Evolutionary conservation across 2,329 filamentous ascomycete species (phyloP).

Genomic region (Nigrograna mackinnonii): DNA sequence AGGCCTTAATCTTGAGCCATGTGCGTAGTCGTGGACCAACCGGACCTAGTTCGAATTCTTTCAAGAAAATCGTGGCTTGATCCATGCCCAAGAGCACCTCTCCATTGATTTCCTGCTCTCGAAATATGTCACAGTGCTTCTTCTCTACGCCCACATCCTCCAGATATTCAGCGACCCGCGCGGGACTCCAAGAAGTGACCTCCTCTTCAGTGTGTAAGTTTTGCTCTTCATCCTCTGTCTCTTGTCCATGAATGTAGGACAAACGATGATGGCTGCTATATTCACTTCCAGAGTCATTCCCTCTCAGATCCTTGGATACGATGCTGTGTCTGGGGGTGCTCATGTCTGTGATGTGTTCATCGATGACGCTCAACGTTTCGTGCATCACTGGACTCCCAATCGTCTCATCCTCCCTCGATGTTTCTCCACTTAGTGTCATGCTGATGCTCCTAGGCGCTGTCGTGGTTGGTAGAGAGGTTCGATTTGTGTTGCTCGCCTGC

Average conservation of each 20-base stretch:
- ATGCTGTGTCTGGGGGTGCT: constrained; percentile 62
- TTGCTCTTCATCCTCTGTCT: constrained; percentile 92
- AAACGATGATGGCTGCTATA: constrained; percentile 83
- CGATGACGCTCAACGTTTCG: constrained; percentile 92
- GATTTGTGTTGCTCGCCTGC: constrained; percentile 11
- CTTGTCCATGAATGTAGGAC: constrained; percentile 91
- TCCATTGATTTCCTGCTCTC: constrained; percentile 93
- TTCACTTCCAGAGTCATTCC: constrained; percentile 82
- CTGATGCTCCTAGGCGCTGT: constrained; percentile 33
- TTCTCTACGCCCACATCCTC: constrained; percentile 84
- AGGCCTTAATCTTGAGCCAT: constrained; percentile 92
- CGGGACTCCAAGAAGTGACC: constrained; percentile 78
- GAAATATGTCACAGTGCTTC: constrained; percentile 90
- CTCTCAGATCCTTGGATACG: constrained; percentile 55
- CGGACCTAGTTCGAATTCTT: constrained; percentile 90
- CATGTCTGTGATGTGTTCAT: constrained; percentile 95
- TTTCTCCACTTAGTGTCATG: constrained; percentile 36
- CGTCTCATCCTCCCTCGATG: constrained; percentile 41
- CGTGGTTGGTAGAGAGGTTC: constrained; percentile 20
- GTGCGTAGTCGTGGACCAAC: constrained; percentile 89
- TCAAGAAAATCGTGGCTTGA: constrained; percentile 91
- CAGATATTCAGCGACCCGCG: constrained; percentile 85
- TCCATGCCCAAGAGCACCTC: constrained; percentile 95
- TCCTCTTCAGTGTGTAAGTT: constrained; percentile 70
- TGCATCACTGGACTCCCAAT: constrained; percentile 81